Evolutionary conservation across 129 eudicot genomes (phyloP).

Genomic region (Oenanthe sinensis): DNA sequence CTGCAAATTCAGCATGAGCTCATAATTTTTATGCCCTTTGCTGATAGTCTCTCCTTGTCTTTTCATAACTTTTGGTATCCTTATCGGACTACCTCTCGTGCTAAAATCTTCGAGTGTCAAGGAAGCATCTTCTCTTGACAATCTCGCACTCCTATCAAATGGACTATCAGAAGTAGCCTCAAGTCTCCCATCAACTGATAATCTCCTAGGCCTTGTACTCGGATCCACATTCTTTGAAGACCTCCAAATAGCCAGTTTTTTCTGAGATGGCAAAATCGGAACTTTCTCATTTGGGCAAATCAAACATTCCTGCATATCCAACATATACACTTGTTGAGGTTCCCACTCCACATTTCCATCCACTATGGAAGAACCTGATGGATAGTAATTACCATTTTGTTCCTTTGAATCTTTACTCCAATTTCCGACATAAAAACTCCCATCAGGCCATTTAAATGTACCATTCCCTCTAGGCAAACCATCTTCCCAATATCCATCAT

Average conservation of each 20-base stretch:
- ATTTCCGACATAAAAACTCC: constrained; percentile 54
- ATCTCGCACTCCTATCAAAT: constrained; percentile 22
- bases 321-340: constrained; percentile 49
- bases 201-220: constrained; percentile 49
- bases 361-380: constrained; percentile 26
- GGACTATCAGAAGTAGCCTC: constrained; percentile 25
- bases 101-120: constrained; percentile 22
- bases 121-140: constrained; percentile 32
- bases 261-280: constrained; percentile 71
- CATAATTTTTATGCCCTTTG: constrained; percentile 66
- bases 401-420: constrained; percentile 51
- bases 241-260: constrained; percentile 80
- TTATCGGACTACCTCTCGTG: constrained; percentile 33
- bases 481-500: constrained; percentile 59
- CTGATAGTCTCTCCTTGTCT: constrained; percentile 53
- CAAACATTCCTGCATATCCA: constrained; percentile 37
- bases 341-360: constrained; percentile 47
- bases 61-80: constrained; percentile 43
- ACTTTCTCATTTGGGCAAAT: constrained; percentile 60
- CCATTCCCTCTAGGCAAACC: constrained; percentile 58
- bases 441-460: constrained; percentile 36
- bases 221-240: constrained; percentile 46
- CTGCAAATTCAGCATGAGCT: constrained; percentile 64
- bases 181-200: constrained; percentile 75
- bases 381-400: constrained; percentile 40